These are phyloP conservation scores for Penicillium sp. DNA, from an alignment of 2,329 filamentous ascomycete species.

Conservation along the genomic window DNA sequence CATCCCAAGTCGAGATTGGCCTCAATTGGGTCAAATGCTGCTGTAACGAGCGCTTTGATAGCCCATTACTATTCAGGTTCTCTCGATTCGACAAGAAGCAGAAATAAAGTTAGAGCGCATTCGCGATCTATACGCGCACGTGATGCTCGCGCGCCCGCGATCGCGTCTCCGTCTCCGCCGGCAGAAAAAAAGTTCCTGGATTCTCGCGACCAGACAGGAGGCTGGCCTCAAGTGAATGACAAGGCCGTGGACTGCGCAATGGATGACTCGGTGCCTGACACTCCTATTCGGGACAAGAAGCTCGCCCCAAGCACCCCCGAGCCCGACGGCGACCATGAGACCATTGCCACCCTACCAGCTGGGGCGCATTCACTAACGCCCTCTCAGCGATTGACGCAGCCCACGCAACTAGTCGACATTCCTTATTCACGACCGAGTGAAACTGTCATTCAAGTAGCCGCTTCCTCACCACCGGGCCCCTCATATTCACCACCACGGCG, in stretches of 20 bases:
- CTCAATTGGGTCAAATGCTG: no score
- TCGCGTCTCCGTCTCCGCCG: no score
- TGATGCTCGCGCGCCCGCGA: no score
- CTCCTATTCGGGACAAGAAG: conserved; percentile 39
- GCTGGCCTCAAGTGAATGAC: conserved; percentile 11
- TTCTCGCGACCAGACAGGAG: conserved; percentile 11
- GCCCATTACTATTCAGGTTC: no score
- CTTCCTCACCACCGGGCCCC: conserved; percentile 75
- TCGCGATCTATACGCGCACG: no score
- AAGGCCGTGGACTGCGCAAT: no score
- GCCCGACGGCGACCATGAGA: conserved; percentile 46
- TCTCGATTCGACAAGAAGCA: no score
- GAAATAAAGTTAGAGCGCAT: no score
- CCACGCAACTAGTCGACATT: conserved; percentile 57
- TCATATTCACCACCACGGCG: conserved; percentile 41
- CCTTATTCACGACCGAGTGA: conserved; percentile 34
- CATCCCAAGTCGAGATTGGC: no score
- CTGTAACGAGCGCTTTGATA: no score
- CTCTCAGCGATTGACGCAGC: conserved; percentile 57
- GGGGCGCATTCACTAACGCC: conserved; percentile 39
- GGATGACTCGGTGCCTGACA: conserved; percentile 43
- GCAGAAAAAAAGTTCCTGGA: conserved; percentile 25
- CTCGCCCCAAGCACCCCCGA: conserved; percentile 29
- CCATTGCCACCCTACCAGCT: conserved; percentile 49
- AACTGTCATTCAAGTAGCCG: conserved; percentile 71